Evolutionary conservation across 2,329 filamentous ascomycete species (phyloP), one percentile per base, ranked within the genome.

Genomic region (Stemphylium lycopersici): DNA sequence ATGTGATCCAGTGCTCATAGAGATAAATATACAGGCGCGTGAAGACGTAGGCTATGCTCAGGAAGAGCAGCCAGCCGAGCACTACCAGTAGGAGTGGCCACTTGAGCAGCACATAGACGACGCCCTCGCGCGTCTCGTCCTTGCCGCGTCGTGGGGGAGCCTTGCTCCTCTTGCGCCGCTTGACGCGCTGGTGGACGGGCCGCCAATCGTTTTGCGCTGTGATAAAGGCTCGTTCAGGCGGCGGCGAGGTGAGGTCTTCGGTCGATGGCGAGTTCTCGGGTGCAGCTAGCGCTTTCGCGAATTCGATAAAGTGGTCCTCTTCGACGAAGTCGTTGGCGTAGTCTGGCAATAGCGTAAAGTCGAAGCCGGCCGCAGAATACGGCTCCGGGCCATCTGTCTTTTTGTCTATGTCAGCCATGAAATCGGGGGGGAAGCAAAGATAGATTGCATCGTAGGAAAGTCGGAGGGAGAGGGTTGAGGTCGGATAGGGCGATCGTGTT

Each of bases 151-250:
- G 75, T 58, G 75, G 78, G 58, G 73, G 67, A 37, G 70, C 63
- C 42, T 67, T 67, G 48, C 58, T 56, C 67, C 76, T 72, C 73
- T 78, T 70, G 26, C 67, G 68, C 56, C 74, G 72, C 53, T 81
- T 80, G 18, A 93, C 82, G 52, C 84, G 87, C 71, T 93, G 86
- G 64, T 90, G 88, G 11, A 98, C 86, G 0, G 95, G 95, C 13
- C 90, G 88, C 95, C 95, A 99, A 79, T 99, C 95, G 74, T 96
- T 96, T 70, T 96, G 86, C 36, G 95, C 93, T 3, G 91, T 90
- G 67, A 98, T 91, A 72, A 93, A 92, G 44, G 85, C 59, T 13
- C 63, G 65, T 71, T 77, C 55, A 69, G 77, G 70, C 77, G 79
- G 60, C 64, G 80, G 56, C 68, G 73, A 59, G 44, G 76, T 68